Conservation (phyloP, 2,329 filamentous ascomycete genomes). For the Xylaria digitata region DNA sequence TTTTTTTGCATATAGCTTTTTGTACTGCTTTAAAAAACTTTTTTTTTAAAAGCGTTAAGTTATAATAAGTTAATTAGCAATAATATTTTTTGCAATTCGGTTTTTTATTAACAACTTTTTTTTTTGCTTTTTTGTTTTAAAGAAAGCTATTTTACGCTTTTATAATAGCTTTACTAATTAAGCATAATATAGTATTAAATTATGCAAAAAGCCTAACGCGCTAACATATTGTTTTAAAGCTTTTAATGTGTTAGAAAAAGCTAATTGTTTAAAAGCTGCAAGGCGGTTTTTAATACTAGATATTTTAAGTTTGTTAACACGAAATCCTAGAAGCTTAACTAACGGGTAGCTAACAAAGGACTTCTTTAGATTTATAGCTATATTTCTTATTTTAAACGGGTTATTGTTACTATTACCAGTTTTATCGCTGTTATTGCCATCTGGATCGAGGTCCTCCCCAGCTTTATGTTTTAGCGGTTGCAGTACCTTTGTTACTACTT, state of each 20-base stretch:
- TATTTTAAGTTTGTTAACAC: background rate
- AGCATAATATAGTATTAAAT: too few relatives aligned
- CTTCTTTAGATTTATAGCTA: background rate
- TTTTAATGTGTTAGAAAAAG: too few relatives aligned
- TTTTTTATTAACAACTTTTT: background rate
- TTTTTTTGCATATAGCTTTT: background rate
- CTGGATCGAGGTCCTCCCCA: too few relatives aligned
- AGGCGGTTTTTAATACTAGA: background rate
- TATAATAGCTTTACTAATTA: too few relatives aligned
- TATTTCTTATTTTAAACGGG: background rate
- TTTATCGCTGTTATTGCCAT: too few relatives aligned
- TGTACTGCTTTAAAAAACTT: background rate
- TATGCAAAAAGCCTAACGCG: too few relatives aligned
- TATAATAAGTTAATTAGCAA: background rate
- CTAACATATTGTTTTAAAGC: too few relatives aligned
- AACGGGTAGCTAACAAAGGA: background rate
- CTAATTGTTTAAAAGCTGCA: background rate
- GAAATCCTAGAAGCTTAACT: background rate
- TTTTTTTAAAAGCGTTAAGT: background rate
- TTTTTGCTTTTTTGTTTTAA: background rate
- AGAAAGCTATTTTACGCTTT: too few relatives aligned
- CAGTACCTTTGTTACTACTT: too few relatives aligned
- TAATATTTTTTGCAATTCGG: background rate
- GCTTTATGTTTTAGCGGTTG: too few relatives aligned
- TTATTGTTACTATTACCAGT: too few relatives aligned